A percentile compares a stretch with the other conserved stretches of the same genome.
Evolutionary conservation across 2,329 filamentous ascomycete species (phyloP).

Genomic region (Verticillium klebahnii): DNA sequence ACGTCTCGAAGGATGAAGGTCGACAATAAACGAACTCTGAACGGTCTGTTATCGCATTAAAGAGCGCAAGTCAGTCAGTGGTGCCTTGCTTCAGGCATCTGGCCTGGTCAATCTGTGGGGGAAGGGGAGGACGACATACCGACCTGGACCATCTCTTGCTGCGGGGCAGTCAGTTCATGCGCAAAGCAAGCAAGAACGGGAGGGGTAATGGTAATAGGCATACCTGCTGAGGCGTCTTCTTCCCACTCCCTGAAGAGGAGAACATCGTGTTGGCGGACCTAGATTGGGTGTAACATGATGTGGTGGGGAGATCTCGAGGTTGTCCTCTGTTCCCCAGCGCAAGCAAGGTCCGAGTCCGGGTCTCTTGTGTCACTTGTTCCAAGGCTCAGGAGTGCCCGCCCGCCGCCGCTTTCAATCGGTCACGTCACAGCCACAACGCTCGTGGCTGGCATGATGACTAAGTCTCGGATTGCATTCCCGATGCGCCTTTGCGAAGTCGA

Average conservation of each 20-base stretch:
- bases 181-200: neutral
- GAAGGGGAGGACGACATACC: constrained; percentile 53
- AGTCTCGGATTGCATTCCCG: neutral
- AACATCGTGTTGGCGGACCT: constrained; percentile 44
- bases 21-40: constrained; percentile 50
- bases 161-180: constrained; percentile 30
- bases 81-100: neutral
- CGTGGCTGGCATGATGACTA: neutral
- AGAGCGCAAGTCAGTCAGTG: constrained; percentile 10
- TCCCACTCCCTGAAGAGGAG: constrained; percentile 59
- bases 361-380: neutral
- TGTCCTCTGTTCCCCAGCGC: neutral
- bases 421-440: neutral
- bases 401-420: neutral
- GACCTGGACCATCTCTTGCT: constrained; percentile 99
- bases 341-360: neutral
- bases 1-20: neutral
- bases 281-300: constrained; percentile 1
- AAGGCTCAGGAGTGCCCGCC: neutral
- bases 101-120: neutral
- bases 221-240: constrained; percentile 71
- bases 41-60: constrained; percentile 42
- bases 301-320: neutral
- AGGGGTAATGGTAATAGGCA: constrained; percentile 16
- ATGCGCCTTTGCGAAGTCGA: neutral